Percentiles rank a stretch among this genome's conserved stretches.
phyloP scores from a whole-genome alignment of 495 filamentous ascomycete species.

The Hypoxylon crocopeplum region DNA sequence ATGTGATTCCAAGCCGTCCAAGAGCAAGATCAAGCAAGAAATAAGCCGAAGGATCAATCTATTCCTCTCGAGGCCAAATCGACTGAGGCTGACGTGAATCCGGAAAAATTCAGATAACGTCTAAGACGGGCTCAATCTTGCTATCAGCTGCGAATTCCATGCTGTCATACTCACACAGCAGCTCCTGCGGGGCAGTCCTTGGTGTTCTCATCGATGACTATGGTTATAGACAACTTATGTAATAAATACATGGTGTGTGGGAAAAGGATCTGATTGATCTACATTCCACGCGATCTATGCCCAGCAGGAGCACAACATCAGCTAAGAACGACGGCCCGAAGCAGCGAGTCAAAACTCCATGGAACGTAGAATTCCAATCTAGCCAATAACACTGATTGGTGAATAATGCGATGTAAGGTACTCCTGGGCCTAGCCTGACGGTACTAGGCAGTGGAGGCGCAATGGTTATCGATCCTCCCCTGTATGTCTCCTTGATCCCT shows the following conservation, averaged over 20 bases:
- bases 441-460: neutral
- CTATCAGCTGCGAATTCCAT: neutral
- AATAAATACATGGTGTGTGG: neutral
- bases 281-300: neutral
- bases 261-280: neutral
- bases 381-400: too few species aligned
- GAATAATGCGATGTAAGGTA: neutral
- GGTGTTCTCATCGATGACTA: too few species aligned
- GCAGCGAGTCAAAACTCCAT: neutral
- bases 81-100: constrained; percentile 1
- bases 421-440: neutral
- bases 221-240: too few species aligned
- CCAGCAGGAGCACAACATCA: neutral
- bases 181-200: neutral
- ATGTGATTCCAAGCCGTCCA: neutral
- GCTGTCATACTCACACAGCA: neutral
- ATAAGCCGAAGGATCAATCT: too few species aligned
- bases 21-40: too few species aligned
- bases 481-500: neutral
- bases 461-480: neutral
- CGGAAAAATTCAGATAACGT: neutral
- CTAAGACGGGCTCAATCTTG: neutral
- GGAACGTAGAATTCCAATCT: neutral
- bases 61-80: too few species aligned
- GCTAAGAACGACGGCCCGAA: neutral